Evolutionary conservation across 176 grass and related monocot genomes (phyloP).

Genomic region (Typha latifolia): DNA sequence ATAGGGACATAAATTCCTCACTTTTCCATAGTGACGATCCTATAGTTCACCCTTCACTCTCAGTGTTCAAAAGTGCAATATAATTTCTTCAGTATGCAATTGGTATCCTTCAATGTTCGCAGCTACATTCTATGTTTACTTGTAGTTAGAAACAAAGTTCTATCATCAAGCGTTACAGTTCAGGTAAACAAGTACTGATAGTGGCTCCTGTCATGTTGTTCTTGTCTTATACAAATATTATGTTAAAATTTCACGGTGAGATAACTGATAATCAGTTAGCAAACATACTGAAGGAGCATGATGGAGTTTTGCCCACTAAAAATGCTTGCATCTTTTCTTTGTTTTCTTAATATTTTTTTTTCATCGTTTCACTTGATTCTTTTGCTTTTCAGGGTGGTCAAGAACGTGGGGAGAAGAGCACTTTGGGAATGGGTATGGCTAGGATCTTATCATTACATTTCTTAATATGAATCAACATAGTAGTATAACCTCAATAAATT

Average conservation of each 20-base stretch:
- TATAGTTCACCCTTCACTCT: background rate
- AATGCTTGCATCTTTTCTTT: background rate
- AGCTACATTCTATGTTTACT: background rate
- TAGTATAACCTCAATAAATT: too few relatives aligned
- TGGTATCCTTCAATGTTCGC: background rate
- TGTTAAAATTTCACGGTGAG: too few relatives aligned
- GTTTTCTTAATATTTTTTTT: background rate
- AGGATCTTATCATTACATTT: conserved; percentile 10
- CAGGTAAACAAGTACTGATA: background rate
- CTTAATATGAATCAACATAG: background rate
- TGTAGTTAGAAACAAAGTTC: background rate
- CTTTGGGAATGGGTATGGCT: conserved; percentile 72
- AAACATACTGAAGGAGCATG: too few relatives aligned
- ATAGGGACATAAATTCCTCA: background rate
- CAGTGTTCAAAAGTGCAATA: background rate
- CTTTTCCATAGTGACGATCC: background rate
- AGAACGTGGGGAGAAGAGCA: conserved; percentile 99
- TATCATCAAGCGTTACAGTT: background rate
- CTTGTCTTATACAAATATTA: too few relatives aligned
- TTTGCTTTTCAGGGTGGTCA: conserved; percentile 73
- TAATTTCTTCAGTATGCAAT: background rate
- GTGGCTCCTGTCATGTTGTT: too few relatives aligned
- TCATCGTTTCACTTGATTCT: background rate
- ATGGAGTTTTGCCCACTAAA: background rate
- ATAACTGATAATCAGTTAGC: too few relatives aligned